Conservation (phyloP, 2,329 filamentous ascomycete species). For the Trichoderma koningiopsis region DNA sequence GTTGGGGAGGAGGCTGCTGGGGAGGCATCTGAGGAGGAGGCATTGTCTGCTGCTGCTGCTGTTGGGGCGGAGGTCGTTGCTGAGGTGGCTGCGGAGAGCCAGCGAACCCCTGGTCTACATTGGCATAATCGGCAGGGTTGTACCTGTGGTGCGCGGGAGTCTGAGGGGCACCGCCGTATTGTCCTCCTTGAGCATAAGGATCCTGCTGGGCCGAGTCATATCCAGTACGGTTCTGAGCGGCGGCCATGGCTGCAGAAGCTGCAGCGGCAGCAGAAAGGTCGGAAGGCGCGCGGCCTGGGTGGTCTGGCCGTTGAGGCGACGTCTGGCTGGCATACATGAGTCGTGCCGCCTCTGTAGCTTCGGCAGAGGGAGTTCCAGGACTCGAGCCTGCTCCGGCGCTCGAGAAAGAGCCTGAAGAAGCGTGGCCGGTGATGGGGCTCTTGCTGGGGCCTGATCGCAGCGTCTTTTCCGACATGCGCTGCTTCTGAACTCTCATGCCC, state of each 20-base stretch:
- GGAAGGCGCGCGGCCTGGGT: constrained; percentile 57
- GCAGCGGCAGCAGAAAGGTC: constrained; percentile 60
- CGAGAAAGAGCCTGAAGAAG: constrained; percentile 41
- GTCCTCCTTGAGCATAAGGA: constrained; percentile 38
- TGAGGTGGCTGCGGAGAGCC: constrained; percentile 37
- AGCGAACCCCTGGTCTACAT: constrained; percentile 53
- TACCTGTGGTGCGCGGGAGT: constrained; percentile 63
- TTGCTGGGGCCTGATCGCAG: constrained; percentile 58
- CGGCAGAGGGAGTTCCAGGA: constrained; percentile 32
- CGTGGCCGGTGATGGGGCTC: constrained; percentile 44
- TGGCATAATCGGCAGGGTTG: constrained; percentile 76
- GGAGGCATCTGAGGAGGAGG: constrained; percentile 42
- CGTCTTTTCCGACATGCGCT: constrained; percentile 65
- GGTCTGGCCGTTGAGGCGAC: constrained; percentile 53
- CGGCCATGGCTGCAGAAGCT: constrained; percentile 59
- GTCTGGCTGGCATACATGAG: constrained; percentile 60
- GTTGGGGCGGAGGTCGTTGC: constrained; percentile 39
- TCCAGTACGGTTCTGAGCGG: constrained; percentile 41
- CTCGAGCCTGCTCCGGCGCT: constrained; percentile 21
- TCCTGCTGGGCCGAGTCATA: constrained; percentile 42
- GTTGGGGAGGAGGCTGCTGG: constrained; percentile 42
- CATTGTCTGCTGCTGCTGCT: constrained; percentile 41
- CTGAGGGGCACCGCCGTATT: constrained; percentile 38
- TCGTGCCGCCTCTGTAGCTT: constrained; percentile 66
- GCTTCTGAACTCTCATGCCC: constrained; percentile 79